phyloP scores from a whole-genome alignment of 2,329 filamentous ascomycete species.

The Cercospora berteroae region DNA sequence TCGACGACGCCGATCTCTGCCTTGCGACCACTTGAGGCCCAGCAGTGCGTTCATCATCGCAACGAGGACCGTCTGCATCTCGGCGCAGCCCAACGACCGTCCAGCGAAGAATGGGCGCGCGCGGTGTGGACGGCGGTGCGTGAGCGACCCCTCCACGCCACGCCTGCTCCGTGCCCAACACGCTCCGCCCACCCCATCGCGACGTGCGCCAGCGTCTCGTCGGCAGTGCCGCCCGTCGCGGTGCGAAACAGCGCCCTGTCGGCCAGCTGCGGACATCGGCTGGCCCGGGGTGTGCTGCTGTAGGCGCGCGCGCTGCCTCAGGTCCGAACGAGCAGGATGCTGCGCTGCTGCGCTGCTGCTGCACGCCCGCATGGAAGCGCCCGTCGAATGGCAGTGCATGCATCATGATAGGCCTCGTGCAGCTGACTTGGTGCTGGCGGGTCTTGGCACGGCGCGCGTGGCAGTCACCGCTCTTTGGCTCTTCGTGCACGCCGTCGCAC shows the following conservation, averaged over 20 bases:
- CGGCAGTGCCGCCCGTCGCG: neutral
- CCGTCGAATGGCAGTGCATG: slow-evolving; percentile 12
- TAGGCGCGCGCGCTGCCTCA: neutral
- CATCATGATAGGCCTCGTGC: slow-evolving; percentile 8
- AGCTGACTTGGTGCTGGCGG: slow-evolving; percentile 2
- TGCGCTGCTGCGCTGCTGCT: neutral
- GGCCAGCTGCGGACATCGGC: neutral
- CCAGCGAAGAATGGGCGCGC: neutral
- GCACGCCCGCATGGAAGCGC: slow-evolving; percentile 15
- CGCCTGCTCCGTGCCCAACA: neutral
- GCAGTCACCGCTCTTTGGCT: slow-evolving; percentile 19
- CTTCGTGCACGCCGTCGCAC: slow-evolving; percentile 9
- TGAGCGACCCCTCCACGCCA: neutral
- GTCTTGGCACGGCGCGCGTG: slow-evolving; percentile 11
- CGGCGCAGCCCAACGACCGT: neutral
- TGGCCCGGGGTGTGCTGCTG: neutral
- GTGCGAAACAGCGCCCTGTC: neutral
- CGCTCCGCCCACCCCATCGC: neutral
- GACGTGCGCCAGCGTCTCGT: neutral
- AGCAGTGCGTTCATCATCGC: slow-evolving; percentile 2
- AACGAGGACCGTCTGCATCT: neutral
- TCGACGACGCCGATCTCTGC: slow-evolving; percentile 6
- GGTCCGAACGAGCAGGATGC: neutral
- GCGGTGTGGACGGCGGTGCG: neutral
- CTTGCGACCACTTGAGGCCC: neutral